A percentile compares a stretch with the other conserved stretches of the same genome.
Conservation (phyloP, 2,329 filamentous ascomycete species). For the Xylaria sp. region DNA sequence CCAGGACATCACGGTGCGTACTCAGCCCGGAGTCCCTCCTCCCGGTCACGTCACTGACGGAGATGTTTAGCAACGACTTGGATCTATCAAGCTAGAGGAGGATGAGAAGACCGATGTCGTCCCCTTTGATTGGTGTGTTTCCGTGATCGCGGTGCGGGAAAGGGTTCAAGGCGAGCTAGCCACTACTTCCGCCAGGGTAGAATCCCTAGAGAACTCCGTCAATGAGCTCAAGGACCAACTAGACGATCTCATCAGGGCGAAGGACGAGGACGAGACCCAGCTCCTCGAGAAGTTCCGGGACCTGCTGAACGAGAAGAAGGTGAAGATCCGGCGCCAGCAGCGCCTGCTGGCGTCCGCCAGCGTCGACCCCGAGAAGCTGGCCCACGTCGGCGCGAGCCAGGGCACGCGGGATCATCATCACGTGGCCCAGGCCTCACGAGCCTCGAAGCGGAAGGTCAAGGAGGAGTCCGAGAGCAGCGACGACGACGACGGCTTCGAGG, state of each 20-base stretch:
- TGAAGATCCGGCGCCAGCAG: slow-evolving; percentile 76
- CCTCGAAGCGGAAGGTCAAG: slow-evolving; percentile 54
- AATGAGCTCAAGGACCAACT: slow-evolving; percentile 64
- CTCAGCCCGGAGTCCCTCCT: slow-evolving; percentile 11
- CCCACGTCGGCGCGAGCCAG: slow-evolving; percentile 35
- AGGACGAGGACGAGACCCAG: slow-evolving; percentile 66
- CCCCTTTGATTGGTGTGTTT: slow-evolving; percentile 71
- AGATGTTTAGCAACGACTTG: slow-evolving; percentile 65
- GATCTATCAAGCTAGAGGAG: slow-evolving; percentile 60
- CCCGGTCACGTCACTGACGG: slow-evolving; percentile 5
- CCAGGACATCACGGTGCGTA: slow-evolving; percentile 67
- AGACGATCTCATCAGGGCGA: slow-evolving; percentile 66
- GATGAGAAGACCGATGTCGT: slow-evolving; percentile 60
- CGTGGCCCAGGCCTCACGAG: slow-evolving; percentile 44
- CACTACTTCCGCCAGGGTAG: slow-evolving; percentile 46
- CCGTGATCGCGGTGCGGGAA: slow-evolving; percentile 53
- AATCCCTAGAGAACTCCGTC: slow-evolving; percentile 58
- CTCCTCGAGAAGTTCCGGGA: slow-evolving; percentile 71
- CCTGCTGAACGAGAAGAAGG: slow-evolving; percentile 77
- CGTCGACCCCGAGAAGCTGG: slow-evolving; percentile 42
- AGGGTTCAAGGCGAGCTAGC: slow-evolving; percentile 48
- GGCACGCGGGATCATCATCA: slow-evolving; percentile 23
- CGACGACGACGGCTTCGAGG: slow-evolving; percentile 51
- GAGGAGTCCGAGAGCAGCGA: slow-evolving; percentile 46
- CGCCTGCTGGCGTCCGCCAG: slow-evolving; percentile 56